Evolutionary conservation across 805 yeast species (phyloP).

Genomic region (Yamadazyma philogaea): DNA sequence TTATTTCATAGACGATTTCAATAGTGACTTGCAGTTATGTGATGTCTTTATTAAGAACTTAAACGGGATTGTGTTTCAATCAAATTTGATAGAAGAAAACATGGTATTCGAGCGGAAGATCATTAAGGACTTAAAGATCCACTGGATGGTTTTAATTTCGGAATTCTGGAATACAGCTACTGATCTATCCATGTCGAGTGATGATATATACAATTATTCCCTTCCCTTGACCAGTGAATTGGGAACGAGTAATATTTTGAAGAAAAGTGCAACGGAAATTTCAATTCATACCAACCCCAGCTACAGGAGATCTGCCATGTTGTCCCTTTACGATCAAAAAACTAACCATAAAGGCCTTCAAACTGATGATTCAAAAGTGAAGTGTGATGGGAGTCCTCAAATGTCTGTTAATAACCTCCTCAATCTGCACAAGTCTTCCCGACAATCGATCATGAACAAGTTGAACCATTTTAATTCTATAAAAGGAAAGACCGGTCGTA

Average conservation of each 20-base stretch:
- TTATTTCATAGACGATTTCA: constrained; percentile 79
- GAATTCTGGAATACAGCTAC: constrained; percentile 31
- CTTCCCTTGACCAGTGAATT: constrained; percentile 30
- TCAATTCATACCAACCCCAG: constrained; percentile 44
- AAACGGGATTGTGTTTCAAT: constrained; percentile 35
- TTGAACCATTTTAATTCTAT: constrained; percentile 8
- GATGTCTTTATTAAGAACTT: constrained; percentile 47
- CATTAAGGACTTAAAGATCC: constrained; percentile 37
- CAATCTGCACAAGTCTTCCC: constrained; percentile 37
- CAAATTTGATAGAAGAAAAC: constrained; percentile 23
- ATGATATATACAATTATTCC: constrained; percentile 12
- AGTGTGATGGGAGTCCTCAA: constrained; percentile 32
- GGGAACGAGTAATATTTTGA: constrained; percentile 18
- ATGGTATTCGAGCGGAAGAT: constrained; percentile 37
- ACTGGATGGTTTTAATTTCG: constrained; percentile 33
- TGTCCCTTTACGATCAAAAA: constrained; percentile 39
- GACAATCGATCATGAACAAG: constrained; percentile 15
- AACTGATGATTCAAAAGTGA: constrained; percentile 21
- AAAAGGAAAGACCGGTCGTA: constrained; percentile 1
- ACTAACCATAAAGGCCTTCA: constrained; percentile 33
- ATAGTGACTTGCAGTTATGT: constrained; percentile 29
- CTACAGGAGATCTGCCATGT: constrained; percentile 44
- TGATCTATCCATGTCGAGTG: constrained; percentile 14
- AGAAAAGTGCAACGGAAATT: constrained; percentile 33
- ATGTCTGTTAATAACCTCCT: constrained; percentile 36